phyloP scores from a whole-genome alignment of 2,329 filamentous ascomycete species.

The Calonectria hongkongensis region DNA sequence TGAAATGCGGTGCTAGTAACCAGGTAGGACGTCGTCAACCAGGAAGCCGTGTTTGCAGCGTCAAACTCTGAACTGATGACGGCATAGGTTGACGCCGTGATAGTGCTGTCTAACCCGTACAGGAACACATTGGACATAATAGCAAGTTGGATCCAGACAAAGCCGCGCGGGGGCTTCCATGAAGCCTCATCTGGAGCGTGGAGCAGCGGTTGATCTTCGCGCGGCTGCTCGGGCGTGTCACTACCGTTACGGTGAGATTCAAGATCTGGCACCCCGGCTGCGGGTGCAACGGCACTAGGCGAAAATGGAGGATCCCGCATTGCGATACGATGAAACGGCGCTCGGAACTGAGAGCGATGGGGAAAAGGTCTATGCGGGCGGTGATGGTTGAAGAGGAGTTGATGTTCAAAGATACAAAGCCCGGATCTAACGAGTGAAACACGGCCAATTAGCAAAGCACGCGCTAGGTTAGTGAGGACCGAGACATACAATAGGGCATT shows the following conservation, averaged over 20 bases:
- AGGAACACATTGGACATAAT: constrained; percentile 81
- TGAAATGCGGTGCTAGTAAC: constrained; percentile 83
- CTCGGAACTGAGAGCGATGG: neutral
- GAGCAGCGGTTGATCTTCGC: constrained; percentile 51
- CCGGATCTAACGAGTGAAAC: neutral
- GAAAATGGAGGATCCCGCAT: constrained; percentile 21
- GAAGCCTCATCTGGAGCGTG: constrained; percentile 46
- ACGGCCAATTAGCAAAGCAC: constrained; percentile 4
- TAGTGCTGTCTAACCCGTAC: constrained; percentile 81
- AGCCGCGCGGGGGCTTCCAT: constrained; percentile 72
- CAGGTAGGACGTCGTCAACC: constrained; percentile 84
- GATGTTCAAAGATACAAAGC: neutral
- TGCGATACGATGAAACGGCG: neutral
- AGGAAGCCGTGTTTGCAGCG: constrained; percentile 83
- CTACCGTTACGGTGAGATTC: constrained; percentile 14
- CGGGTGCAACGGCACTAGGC: constrained; percentile 4
- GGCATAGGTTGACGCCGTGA: constrained; percentile 84
- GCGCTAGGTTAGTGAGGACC: constrained; percentile 2
- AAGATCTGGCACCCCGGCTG: constrained; percentile 21
- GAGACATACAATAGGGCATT: neutral
- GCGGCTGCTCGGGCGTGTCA: constrained; percentile 23
- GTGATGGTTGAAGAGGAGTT: neutral
- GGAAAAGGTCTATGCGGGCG: neutral
- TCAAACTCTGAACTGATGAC: constrained; percentile 85
- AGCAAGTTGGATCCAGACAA: constrained; percentile 75